Conservation (phyloP, 352 stramenopile genomes). For the Pythium folliculosum region DNA sequence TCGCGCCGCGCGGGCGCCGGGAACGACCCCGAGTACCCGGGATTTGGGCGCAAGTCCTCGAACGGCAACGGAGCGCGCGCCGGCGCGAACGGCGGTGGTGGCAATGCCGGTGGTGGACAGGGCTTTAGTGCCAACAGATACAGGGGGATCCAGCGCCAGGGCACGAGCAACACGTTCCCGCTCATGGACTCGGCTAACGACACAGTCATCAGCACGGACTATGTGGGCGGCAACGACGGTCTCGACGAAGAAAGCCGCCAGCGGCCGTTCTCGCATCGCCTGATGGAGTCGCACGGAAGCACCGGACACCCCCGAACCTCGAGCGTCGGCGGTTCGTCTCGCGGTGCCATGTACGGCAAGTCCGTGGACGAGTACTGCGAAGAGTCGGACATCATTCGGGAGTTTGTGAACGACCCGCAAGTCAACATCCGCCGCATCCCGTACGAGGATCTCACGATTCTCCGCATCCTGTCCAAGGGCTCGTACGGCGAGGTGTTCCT, state of each 20-base stretch:
- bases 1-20: background rate
- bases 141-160: conserved; percentile 8
- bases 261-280: conserved; percentile 3
- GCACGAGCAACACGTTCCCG: conserved; percentile 5
- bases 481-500: conserved; percentile 76
- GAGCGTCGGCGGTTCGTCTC: conserved; percentile 7
- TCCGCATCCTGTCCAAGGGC: conserved; percentile 65
- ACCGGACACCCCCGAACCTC: conserved; percentile 1
- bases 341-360: conserved; percentile 30
- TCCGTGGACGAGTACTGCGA: conserved; percentile 59
- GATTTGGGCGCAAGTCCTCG: conserved; percentile 14
- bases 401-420: conserved; percentile 53
- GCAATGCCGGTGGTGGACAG: background rate
- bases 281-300: conserved; percentile 3
- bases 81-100: background rate
- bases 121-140: background rate
- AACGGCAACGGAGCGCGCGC: background rate
- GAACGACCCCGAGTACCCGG: conserved; percentile 8
- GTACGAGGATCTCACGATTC: conserved; percentile 68
- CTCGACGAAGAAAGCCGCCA: conserved; percentile 13
- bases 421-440: conserved; percentile 54
- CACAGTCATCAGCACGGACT: conserved; percentile 22
- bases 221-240: background rate
- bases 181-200: conserved; percentile 23
- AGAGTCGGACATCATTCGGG: conserved; percentile 54